Base-by-base conservation (phyloP, 176 grass and related monocot genomes). In the Oryza glaberrima region DNA sequence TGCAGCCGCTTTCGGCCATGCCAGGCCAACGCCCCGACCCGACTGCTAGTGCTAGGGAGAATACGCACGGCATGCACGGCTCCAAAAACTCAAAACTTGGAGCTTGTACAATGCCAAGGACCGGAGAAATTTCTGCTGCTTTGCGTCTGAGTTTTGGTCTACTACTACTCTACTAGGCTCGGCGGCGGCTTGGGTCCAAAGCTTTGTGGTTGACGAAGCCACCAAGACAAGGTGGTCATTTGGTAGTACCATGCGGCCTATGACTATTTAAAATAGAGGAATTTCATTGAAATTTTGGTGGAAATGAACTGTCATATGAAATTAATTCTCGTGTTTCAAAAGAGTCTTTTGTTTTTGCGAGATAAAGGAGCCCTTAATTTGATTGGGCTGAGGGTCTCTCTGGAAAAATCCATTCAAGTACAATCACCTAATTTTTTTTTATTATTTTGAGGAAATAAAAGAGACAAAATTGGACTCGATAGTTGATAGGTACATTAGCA, bases 1-100 rank as follows among this genome's bases (percentile, higher is more conserved):
- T n/a, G 79, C 78, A n/a, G 67, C 56, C 44, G 11, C 88, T 90
- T 90, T 90, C 73, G 78, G 88, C 88, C 51, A 30, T 32, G 71
- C 77, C 88, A 69, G 68, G 34, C 23, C 70, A 30, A 72, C 49
- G 68, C 66, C 46, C 44, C 64, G 69, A 76, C 75, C 60, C 34
- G 54, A 56, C 12, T 56, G 52, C 72, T 66, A 77, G 54, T 56
- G 52, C 72, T 66, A 77, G 54, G 74, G 78, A 51, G 79, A 83
- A 40, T 61, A 14, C 9, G 41, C 15, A 28, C 26, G 14, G 69
- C 81, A 40, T 16, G 66, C 86, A 30, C 28, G 10, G 51, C 49
- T 41, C 77, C 54, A 72, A 73, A 23, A 22, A 63, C 56, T 60
- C n/a, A 60, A 60, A 79, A 38, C 44, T 26, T n/a, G 17, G 44